Evolutionary conservation across 1,284 basidiomycete species (phyloP).

Genomic region (Schizophyllum amplum): DNA sequence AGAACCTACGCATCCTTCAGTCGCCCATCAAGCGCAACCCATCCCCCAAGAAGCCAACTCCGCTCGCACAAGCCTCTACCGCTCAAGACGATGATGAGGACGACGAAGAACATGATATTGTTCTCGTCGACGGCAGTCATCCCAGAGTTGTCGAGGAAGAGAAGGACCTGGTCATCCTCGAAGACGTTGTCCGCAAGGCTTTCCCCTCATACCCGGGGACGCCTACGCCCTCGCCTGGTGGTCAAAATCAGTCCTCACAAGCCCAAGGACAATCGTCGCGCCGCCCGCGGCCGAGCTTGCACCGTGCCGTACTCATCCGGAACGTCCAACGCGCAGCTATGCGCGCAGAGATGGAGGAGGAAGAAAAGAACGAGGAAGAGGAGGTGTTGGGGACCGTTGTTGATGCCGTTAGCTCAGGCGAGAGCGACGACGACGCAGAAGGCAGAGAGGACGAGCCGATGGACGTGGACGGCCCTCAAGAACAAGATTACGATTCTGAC

Average conservation of each 20-base stretch:
- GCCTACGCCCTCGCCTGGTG: conserved; percentile 10
- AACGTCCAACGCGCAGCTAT: conserved; percentile 54
- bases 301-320: conserved; percentile 61
- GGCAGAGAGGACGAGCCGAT: neutral
- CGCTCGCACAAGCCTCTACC: conserved; percentile 10
- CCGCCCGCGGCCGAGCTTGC: conserved; percentile 37
- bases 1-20: conserved; percentile 55
- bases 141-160: conserved; percentile 64
- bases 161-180: conserved; percentile 61
- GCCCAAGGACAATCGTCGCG: conserved; percentile 14
- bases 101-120: conserved; percentile 29
- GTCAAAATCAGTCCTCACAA: conserved; percentile 8
- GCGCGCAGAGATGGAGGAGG: conserved; percentile 28
- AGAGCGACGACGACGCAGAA: neutral
- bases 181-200: conserved; percentile 37
- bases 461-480: neutral
- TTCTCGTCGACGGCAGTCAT: conserved; percentile 57
- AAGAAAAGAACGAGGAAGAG: conserved; percentile 34
- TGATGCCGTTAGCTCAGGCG: conserved; percentile 19
- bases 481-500: conserved; percentile 4
- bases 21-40: conserved; percentile 37
- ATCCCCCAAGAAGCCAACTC: neutral
- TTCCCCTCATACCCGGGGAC: conserved; percentile 9
- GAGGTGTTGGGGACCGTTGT: conserved; percentile 33
- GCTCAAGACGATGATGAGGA: conserved; percentile 17